Evolutionary conservation across 495 filamentous ascomycete species (phyloP), one percentile per base, ranked within the genome.

Genomic region (Hamigera avellanea): DNA sequence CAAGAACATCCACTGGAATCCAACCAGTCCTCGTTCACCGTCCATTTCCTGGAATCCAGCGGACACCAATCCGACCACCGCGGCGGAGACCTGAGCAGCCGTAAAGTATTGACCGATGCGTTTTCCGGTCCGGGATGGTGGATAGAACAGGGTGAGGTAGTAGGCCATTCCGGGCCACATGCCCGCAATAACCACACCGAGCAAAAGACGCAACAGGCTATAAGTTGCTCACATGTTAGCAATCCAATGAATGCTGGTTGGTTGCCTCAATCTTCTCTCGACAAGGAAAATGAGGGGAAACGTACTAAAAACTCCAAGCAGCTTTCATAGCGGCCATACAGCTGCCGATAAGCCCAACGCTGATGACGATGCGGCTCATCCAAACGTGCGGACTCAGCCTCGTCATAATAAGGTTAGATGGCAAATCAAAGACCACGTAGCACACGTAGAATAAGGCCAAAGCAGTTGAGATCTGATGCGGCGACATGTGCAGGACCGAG

Each of bases 151-250:
- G 1, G 87, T 91, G 14, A 95, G 68, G 47, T 93, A 93, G 57
- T 91, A 93, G 14, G 86, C 74, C 86, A 94, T 93, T 26, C 87
- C 87, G 1, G 87, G 87, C 86, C 87, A 93, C 77, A 94, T 86
- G 13, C 87, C 87, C 8, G 87, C 86, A 49, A 85, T 87, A 14
- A 93, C 86, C 36, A 93, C 70, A 28, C 87, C 87, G 10, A 93
- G 69, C 6, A 95, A 67, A 31, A 93, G 75, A n/a, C 87, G 80
- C 3, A 94, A 69, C 19, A 93, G 68, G 45, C 78, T 83, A 25
- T 4, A 16, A 7, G 21, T 49, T 37, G 39, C n/a, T n/a, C n/a
- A n/a, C n/a, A n/a, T n/a, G n/a, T n/a, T n/a, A n/a, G n/a, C n/a
- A n/a, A n/a, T n/a, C n/a, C n/a, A n/a, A n/a, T 13, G 28, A 6